These are phyloP conservation scores for Nakataea oryzae DNA, from an alignment of 2,329 filamentous ascomycete species.

Conservation along the genomic window DNA sequence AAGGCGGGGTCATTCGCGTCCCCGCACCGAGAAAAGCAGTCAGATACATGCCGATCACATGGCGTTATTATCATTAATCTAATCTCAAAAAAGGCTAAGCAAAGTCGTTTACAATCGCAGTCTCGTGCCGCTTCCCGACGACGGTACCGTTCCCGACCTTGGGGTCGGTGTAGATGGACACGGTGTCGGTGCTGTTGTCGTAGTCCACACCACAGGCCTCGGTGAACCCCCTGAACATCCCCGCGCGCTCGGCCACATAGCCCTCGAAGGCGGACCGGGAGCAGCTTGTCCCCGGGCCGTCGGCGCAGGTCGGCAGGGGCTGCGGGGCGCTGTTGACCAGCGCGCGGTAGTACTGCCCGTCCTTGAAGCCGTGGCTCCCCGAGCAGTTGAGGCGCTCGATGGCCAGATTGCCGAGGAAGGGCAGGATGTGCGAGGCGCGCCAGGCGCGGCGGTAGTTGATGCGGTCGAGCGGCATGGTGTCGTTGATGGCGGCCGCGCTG, in stretches of 20 bases:
- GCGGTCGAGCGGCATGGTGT: slow-evolving; percentile 51
- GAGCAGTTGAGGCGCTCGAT: slow-evolving; percentile 54
- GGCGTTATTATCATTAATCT: no score
- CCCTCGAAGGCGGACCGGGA: slow-evolving; percentile 24
- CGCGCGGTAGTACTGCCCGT: slow-evolving; percentile 38
- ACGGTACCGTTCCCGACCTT: background rate
- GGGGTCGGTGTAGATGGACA: slow-evolving; percentile 19
- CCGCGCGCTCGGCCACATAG: slow-evolving; percentile 26
- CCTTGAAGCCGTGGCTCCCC: slow-evolving; percentile 41
- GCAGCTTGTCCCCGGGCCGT: slow-evolving; percentile 33
- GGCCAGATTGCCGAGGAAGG: slow-evolving; percentile 56
- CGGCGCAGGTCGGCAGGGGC: slow-evolving; percentile 26
- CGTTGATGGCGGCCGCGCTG: slow-evolving; percentile 39
- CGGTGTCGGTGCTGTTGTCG: slow-evolving; percentile 21
- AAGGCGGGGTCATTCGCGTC: no score
- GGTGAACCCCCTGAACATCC: slow-evolving; percentile 28
- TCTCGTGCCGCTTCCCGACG: no score
- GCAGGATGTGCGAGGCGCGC: slow-evolving; percentile 51
- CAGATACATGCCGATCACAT: no score
- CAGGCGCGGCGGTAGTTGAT: slow-evolving; percentile 55
- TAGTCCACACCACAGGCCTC: slow-evolving; percentile 25
- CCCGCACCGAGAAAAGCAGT: no score
- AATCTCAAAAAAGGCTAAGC: no score
- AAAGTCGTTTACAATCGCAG: no score
- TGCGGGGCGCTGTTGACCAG: slow-evolving; percentile 33